Conservation (phyloP, 2,329 filamentous ascomycete genomes). For the Cadophora malorum region DNA sequence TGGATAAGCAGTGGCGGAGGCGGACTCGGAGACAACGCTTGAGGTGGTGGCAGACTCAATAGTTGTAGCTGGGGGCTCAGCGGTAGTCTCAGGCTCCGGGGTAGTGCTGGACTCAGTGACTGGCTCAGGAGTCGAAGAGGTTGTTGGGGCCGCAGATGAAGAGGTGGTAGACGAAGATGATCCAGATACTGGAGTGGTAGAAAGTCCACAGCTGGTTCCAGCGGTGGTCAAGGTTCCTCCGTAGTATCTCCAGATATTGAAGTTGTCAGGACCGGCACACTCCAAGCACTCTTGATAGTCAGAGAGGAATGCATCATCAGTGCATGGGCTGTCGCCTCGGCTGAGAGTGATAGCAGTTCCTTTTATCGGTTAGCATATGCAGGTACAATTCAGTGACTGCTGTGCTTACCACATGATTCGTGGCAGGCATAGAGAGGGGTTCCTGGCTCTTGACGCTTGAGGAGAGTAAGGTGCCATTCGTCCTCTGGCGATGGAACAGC, state of each 20-base stretch:
- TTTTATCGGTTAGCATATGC: neutral
- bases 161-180: neutral
- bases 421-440: slow-evolving; percentile 32
- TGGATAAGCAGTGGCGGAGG: neutral
- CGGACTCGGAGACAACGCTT: neutral
- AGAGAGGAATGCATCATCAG: slow-evolving; percentile 28
- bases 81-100: neutral
- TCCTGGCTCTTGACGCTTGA: slow-evolving; percentile 34
- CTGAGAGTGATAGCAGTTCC: slow-evolving; percentile 28
- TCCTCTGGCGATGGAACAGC: slow-evolving; percentile 20
- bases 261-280: slow-evolving; percentile 35
- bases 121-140: neutral
- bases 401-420: slow-evolving; percentile 31
- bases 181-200: slow-evolving; percentile 19
- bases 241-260: slow-evolving; percentile 37
- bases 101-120: neutral
- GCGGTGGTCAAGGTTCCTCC: slow-evolving; percentile 28
- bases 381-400: neutral
- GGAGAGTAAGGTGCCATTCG: slow-evolving; percentile 24
- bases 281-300: slow-evolving; percentile 34
- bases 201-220: slow-evolving; percentile 29
- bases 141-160: neutral
- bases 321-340: slow-evolving; percentile 26
- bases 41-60: neutral
- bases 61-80: slow-evolving; percentile 1